Evolutionary conservation across 305 asterid species (phyloP).

Genomic region (Nicotiana rustica): DNA sequence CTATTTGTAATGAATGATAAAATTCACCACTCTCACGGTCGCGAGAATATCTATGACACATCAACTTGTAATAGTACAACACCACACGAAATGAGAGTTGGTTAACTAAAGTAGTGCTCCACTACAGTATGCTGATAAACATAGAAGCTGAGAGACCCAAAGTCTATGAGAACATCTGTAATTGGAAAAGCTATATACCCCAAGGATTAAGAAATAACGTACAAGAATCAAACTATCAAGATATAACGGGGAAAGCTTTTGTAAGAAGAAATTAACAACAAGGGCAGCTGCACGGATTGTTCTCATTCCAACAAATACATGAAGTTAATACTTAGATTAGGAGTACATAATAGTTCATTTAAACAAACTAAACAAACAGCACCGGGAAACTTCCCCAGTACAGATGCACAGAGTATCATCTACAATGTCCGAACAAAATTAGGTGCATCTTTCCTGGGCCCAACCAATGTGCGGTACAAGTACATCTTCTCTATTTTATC

Average conservation of each 20-base stretch:
- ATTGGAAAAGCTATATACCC: not conserved
- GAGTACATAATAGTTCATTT: not conserved
- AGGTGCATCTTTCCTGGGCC: slow-evolving; percentile 77
- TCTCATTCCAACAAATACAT: not conserved
- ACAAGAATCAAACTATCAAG: not conserved
- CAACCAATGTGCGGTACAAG: slow-evolving; percentile 77
- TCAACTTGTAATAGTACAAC: no score
- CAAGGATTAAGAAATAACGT: not conserved
- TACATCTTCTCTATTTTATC: slow-evolving; percentile 75
- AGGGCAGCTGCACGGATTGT: not conserved
- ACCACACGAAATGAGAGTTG: not conserved
- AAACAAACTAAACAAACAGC: not conserved
- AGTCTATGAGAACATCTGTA: not conserved
- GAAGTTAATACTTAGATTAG: not conserved
- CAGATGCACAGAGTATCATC: slow-evolving; percentile 32
- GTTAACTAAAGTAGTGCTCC: not conserved
- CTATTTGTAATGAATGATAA: not conserved
- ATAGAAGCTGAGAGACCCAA: not conserved
- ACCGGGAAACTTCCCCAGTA: not conserved
- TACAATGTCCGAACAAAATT: slow-evolving; percentile 71
- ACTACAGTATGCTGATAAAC: not conserved
- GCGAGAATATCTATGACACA: no score
- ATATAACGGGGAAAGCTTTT: not conserved
- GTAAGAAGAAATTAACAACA: not conserved
- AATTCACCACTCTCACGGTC: not conserved